These are phyloP conservation scores for Stentor coeruleus DNA, from an alignment of 73 alveolate genomes.

Conservation along the genomic window DNA sequence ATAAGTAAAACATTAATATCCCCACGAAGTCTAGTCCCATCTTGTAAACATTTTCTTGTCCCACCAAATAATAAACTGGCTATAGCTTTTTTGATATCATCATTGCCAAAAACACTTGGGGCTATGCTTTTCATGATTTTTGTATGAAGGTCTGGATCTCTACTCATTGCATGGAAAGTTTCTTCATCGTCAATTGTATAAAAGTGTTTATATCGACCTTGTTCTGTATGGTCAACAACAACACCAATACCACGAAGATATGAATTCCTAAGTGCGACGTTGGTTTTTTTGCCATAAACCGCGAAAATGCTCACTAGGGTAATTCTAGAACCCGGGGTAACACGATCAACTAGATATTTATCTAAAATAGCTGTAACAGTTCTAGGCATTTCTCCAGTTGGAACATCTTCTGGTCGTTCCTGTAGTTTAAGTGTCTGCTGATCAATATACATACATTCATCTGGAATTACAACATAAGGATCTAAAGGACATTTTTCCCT, in stretches of 20 bases:
- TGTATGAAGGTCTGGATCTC: conserved; percentile 81
- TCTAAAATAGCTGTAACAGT: conserved; percentile 85
- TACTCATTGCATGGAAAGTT: conserved; percentile 72
- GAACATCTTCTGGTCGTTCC: conserved; percentile 98
- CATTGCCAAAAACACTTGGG: conserved; percentile 92
- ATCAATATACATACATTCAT: conserved; percentile 86
- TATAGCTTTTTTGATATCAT: conserved; percentile 92
- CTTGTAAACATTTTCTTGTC: conserved; percentile 93
- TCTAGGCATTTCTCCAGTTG: conserved; percentile 99
- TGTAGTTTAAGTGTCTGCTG: conserved; percentile 88
- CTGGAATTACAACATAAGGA: conserved; percentile 82
- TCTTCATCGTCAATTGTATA: conserved; percentile 78
- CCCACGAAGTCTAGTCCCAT: conserved; percentile 99
- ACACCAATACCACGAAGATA: conserved; percentile 82
- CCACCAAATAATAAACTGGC: conserved; percentile 99
- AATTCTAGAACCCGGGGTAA: conserved; percentile 96
- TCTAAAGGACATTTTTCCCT: conserved; percentile 91
- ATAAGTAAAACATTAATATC: conserved; percentile 98
- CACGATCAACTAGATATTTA: conserved; percentile 88
- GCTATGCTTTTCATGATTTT: conserved; percentile 92
- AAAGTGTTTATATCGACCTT: conserved; percentile 50
- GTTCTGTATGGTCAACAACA: conserved; percentile 60
- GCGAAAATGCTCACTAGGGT: conserved; percentile 87
- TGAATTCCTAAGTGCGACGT: conserved; percentile 53
- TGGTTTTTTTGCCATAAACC: conserved; percentile 64